phyloP scores from a whole-genome alignment of 192 early-diverging fungal species.

The Piromyces finnis region DNA sequence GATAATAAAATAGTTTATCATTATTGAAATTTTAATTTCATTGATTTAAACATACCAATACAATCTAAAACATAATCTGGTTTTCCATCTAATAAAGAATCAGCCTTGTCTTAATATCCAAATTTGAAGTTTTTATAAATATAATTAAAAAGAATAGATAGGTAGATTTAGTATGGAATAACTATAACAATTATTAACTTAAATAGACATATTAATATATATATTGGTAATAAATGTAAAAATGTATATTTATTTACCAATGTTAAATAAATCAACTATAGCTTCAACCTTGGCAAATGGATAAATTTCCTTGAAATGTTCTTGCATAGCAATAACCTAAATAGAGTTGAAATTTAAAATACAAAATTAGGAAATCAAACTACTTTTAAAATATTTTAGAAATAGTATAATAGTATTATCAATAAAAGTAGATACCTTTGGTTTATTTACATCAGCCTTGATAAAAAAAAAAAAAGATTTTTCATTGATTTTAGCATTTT shows the following conservation, averaged over 20 bases:
- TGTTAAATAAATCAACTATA: slow-evolving; percentile 53
- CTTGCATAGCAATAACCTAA: slow-evolving; percentile 58
- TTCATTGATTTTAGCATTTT: too few relatives aligned
- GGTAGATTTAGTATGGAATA: background rate
- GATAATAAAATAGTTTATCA: too few relatives aligned
- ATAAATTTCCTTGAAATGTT: slow-evolving; percentile 52
- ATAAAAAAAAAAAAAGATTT: too few relatives aligned
- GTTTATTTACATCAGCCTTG: too few relatives aligned
- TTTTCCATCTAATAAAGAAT: background rate
- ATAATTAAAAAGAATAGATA: too few relatives aligned
- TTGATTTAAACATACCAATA: background rate
- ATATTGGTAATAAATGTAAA: background rate
- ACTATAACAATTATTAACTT: background rate
- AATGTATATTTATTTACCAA: slow-evolving; percentile 40
- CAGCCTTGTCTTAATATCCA: background rate
- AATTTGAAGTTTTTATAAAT: too few relatives aligned
- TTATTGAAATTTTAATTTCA: too few relatives aligned
- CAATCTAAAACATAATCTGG: background rate
- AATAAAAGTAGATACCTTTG: too few relatives aligned
- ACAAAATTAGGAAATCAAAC: too few relatives aligned
- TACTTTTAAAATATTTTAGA: too few relatives aligned
- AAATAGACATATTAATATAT: background rate
- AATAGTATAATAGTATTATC: too few relatives aligned
- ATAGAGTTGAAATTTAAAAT: too few relatives aligned
- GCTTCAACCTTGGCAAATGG: slow-evolving; percentile 69